These are phyloP conservation scores for Cnidoscolus chayamansa DNA, from an alignment of 441 rosid genomes.

Conservation along the genomic window DNA sequence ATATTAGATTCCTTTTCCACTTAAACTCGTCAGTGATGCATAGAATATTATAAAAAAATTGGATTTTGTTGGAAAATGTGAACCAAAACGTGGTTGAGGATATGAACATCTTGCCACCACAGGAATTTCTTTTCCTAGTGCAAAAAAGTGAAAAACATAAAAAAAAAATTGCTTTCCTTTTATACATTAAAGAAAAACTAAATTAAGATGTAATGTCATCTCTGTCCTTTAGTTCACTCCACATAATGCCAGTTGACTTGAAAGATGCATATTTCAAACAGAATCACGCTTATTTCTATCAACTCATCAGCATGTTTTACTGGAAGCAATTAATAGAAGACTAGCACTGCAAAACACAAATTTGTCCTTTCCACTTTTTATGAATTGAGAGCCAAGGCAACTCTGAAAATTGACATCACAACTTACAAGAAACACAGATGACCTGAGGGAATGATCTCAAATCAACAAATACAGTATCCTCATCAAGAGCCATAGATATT, in stretches of 20 bases:
- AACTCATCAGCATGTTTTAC: neutral
- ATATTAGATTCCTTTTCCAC: too few relatives aligned
- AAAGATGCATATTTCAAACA: neutral
- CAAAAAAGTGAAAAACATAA: too few relatives aligned
- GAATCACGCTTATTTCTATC: neutral
- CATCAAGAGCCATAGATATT: neutral
- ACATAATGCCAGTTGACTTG: neutral
- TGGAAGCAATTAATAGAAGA: neutral
- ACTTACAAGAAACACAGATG: neutral
- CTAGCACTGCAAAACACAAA: neutral
- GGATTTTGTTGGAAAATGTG: too few relatives aligned
- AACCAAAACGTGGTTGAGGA: too few relatives aligned
- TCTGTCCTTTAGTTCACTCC: neutral
- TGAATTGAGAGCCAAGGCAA: neutral
- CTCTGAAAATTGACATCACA: slow-evolving; percentile 1
- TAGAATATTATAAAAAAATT: too few relatives aligned
- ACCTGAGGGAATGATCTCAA: slow-evolving; percentile 7
- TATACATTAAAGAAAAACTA: neutral
- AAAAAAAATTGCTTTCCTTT: too few relatives aligned
- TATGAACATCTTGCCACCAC: too few relatives aligned
- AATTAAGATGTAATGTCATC: neutral
- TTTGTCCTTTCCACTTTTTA: neutral
- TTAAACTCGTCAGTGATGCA: too few relatives aligned
- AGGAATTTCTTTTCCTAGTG: too few relatives aligned
- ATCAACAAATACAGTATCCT: neutral